Base-by-base conservation (phyloP, 2,329 filamentous ascomycete species). In the Amphichorda felina region DNA sequence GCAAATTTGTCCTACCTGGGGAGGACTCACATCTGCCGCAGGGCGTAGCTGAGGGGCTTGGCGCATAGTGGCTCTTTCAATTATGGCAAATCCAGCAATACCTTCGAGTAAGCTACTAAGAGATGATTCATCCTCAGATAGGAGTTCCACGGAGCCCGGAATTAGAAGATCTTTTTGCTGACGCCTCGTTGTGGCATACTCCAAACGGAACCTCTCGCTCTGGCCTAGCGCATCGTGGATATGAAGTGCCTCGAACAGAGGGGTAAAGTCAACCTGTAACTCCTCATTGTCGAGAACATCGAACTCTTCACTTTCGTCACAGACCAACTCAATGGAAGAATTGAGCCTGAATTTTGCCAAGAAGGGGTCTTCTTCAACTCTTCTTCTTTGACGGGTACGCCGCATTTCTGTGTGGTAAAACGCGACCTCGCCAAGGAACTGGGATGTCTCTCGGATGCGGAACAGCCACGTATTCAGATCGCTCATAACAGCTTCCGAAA, bases 381-480 rank as follows among this genome's bases (percentile, higher is more conserved):
- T 75, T 49, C 93, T 81, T 52, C 87, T 82, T 50, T 94, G 86
- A 34, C 89, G 74, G 17, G 77, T 75, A 43, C 89, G 75, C 30
- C 91, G 77, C 53, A 93, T 74, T 48, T 95, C 83, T 0, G 91
- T 98, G 51, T 96, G 87, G 51, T 93, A 96, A 53, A 98, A 93
- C 4, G 91, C 88, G 6, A 98, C 85, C 55, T 98, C 91, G 4
- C 91, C 91, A 7, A 98, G 63, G 43, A 94, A 95, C 47, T 95
- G 89, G 2, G 91, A 95, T 14, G 87, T 94, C 57, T 98, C 91
- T 48, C 91, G 79, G 43, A 98, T 94, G 16, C 85, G 79, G 50
- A 82, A 98, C 8, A 98, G 68, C 91, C 91, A 98, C 1, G 87
- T 95, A 52, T 96, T 96, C 37, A 98, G 62, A 57, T 98, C 91